Evolutionary conservation across 2,329 filamentous ascomycete species (phyloP).

Genomic region (Neofusicoccum ribis): DNA sequence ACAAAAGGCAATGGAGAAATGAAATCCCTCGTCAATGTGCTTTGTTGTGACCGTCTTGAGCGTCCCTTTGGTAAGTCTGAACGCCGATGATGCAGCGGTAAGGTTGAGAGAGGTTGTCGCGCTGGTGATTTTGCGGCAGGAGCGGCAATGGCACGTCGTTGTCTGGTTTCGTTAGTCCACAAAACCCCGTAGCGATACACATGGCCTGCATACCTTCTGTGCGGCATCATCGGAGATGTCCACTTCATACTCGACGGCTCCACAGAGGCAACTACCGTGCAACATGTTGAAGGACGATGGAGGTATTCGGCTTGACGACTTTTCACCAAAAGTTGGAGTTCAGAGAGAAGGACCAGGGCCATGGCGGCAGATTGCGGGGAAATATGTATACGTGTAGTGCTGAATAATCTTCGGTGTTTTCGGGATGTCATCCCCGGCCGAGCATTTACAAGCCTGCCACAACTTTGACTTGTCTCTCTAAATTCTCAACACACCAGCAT

Average conservation of each 20-base stretch:
- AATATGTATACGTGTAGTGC: too few relatives aligned
- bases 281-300: neutral
- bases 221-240: neutral
- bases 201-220: neutral
- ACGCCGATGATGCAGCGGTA: neutral
- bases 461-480: too few relatives aligned
- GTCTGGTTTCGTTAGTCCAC: neutral
- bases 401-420: too few relatives aligned
- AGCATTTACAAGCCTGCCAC: too few relatives aligned
- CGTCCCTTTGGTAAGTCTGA: neutral
- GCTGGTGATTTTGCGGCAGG: neutral
- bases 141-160: neutral
- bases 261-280: neutral
- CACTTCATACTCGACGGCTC: neutral
- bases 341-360: too few relatives aligned
- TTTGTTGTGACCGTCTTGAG: neutral
- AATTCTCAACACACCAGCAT: too few relatives aligned
- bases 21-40: neutral
- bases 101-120: neutral
- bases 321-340: too few relatives aligned
- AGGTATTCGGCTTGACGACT: too few relatives aligned
- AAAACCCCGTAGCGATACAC: neutral
- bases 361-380: too few relatives aligned
- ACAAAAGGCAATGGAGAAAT: neutral
- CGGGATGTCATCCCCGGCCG: too few relatives aligned